These are phyloP conservation scores for Xerocomus nothofagi DNA, from an alignment of 1,284 basidiomycete species.

Conservation along the genomic window DNA sequence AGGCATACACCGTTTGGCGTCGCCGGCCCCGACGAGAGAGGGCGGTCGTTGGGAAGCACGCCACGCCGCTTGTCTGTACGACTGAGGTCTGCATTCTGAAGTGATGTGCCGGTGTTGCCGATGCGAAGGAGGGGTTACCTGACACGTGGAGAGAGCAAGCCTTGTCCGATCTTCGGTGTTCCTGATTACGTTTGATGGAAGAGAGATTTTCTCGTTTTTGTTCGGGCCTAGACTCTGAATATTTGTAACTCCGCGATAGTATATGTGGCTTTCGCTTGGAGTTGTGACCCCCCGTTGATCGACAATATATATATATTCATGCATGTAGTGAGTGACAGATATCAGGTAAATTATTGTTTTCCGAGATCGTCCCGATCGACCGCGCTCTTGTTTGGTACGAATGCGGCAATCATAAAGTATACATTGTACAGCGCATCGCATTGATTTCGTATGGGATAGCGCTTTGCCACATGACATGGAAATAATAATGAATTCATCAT, in stretches of 20 bases:
- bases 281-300: conserved; percentile 24
- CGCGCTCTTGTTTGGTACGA: conserved; percentile 31
- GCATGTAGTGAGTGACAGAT: no score
- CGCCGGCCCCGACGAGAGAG: background rate
- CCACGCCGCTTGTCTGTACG: conserved; percentile 51
- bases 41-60: conserved; percentile 49
- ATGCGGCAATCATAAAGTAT: conserved; percentile 27
- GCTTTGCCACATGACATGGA: no score
- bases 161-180: background rate
- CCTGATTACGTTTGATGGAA: conserved; percentile 19
- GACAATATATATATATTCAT: no score
- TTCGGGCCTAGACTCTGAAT: conserved; percentile 5
- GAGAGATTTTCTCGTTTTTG: conserved; percentile 5
- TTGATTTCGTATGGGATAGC: no score
- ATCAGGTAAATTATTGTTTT: no score
- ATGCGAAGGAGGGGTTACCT: background rate
- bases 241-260: conserved; percentile 27
- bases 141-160: conserved; percentile 14
- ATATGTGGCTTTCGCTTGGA: no score
- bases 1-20: background rate
- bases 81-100: conserved; percentile 22
- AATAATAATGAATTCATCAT: no score
- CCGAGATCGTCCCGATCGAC: no score
- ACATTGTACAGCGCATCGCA: no score
- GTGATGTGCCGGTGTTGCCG: background rate